Percentiles rank a stretch among this genome's conserved stretches.
Evolutionary conservation across 495 filamentous ascomycete genomes (phyloP).

Genomic region (Pyrenula aspistea): DNA sequence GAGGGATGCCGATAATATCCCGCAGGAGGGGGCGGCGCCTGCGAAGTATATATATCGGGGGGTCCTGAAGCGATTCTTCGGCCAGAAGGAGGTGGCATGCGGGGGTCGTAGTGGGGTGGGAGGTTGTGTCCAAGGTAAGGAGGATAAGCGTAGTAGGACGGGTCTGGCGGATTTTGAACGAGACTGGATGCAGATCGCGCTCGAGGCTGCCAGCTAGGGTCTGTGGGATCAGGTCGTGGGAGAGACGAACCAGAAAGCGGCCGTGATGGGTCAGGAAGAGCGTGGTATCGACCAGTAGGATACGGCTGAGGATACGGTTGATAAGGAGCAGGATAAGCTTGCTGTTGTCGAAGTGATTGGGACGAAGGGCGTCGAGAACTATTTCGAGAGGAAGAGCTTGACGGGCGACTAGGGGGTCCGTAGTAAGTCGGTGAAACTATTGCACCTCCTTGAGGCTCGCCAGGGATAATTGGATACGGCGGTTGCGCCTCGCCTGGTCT

Average conservation of each 20-base stretch:
- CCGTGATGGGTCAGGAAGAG: constrained; percentile 13
- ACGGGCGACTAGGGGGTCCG: constrained; percentile 6
- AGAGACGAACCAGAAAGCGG: constrained; percentile 19
- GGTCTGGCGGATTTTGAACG: constrained; percentile 18
- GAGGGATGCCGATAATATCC: constrained; percentile 9
- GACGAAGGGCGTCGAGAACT: constrained; percentile 26
- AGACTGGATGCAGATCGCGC: constrained; percentile 24
- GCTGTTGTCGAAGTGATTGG: constrained; percentile 24
- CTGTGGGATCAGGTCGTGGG: constrained; percentile 28
- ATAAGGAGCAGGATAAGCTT: constrained; percentile 22
- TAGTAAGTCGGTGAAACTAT: constrained; percentile 2
- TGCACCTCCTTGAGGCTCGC: not conserved
- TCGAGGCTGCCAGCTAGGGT: constrained; percentile 31
- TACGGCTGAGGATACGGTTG: constrained; percentile 17
- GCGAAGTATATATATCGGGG: constrained; percentile 8
- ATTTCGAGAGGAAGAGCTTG: constrained; percentile 20
- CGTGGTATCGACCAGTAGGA: constrained; percentile 17
- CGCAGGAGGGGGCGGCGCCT: constrained; percentile 9
- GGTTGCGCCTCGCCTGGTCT: not conserved
- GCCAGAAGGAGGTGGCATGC: constrained; percentile 9
- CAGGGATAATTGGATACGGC: not conserved
- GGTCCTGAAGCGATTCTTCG: constrained; percentile 15
- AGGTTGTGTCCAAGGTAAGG: constrained; percentile 14
- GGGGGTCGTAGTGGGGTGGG: constrained; percentile 13
- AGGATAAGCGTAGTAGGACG: constrained; percentile 9